A percentile compares a stretch with the other conserved stretches of the same genome.
phyloP scores from a whole-genome alignment of 345 rosid genomes.

The Turritis glabra region DNA sequence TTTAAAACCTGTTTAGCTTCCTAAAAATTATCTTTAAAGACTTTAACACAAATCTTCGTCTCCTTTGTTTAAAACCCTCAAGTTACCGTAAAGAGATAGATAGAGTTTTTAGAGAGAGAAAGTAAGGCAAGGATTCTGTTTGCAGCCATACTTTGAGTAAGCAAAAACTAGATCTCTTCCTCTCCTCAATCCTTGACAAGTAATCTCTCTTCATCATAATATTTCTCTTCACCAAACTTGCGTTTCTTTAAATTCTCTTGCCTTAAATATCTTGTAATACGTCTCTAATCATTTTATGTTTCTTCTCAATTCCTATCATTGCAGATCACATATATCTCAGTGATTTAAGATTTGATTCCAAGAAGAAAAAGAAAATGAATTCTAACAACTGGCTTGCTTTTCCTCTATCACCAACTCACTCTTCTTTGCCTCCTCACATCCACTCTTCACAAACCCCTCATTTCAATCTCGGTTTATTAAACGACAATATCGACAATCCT shows the following conservation, averaged over 20 bases:
- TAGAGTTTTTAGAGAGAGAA: conserved; percentile 24
- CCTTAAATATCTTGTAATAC: not conserved
- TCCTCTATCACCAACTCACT: conserved; percentile 81
- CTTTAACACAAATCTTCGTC: conserved; percentile 35
- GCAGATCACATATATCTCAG: conserved; percentile 27
- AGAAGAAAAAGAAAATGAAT: conserved; percentile 49
- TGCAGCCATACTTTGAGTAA: conserved; percentile 20
- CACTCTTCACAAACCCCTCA: conserved; percentile 77
- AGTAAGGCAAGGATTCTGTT: conserved; percentile 22
- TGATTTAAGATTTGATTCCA: conserved; percentile 2
- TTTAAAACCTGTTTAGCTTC: conserved; percentile 40
- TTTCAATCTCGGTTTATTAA: conserved; percentile 77
- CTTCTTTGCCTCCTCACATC: conserved; percentile 69
- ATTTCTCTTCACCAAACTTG: not conserved
- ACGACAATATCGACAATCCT: conserved; percentile 72
- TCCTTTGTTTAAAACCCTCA: conserved; percentile 37
- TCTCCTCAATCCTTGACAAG: conserved; percentile 29
- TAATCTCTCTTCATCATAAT: conserved; percentile 2
- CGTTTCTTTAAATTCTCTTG: not conserved
- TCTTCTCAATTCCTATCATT: conserved; percentile 5
- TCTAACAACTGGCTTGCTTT: conserved; percentile 98
- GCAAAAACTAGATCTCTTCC: conserved; percentile 22
- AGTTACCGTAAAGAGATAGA: conserved; percentile 21
- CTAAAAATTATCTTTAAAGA: conserved; percentile 41
- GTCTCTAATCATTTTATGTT: not conserved